Evolutionary conservation across 1,139 yeast species (phyloP).

Genomic region (Suhomyces terraborum): DNA sequence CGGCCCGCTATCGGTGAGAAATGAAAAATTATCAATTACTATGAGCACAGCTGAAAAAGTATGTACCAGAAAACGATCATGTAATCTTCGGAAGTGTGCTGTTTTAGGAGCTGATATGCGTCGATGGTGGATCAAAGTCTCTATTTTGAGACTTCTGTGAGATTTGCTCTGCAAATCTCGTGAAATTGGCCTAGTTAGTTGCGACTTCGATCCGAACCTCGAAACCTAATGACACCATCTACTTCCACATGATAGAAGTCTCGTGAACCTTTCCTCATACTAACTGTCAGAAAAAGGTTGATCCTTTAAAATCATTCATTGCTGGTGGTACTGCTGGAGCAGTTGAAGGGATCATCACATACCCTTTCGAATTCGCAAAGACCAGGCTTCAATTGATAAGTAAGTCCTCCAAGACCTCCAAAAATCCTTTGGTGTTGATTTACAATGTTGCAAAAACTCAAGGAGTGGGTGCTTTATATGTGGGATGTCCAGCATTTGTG

Average conservation of each 20-base stretch:
- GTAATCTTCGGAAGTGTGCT: no score
- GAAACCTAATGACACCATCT: no score
- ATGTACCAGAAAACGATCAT: conserved; percentile 5
- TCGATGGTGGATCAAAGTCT: no score
- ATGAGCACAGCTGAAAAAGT: conserved; percentile 14
- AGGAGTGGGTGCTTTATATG: conserved; percentile 79
- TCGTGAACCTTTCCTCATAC: no score
- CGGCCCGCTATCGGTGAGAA: conserved; percentile 10
- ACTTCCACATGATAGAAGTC: no score
- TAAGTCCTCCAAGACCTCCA: conserved; percentile 63
- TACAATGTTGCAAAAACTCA: conserved; percentile 72
- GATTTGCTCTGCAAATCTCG: no score
- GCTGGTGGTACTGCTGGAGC: conserved; percentile 98
- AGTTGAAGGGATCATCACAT: conserved; percentile 84
- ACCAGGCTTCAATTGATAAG: conserved; percentile 86
- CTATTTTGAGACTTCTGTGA: no score
- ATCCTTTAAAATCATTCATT: conserved; percentile 73
- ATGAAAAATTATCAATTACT: conserved; percentile 6
- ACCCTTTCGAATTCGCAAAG: conserved; percentile 96
- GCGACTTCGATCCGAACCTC: no score
- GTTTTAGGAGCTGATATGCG: no score
- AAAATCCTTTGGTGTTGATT: conserved; percentile 82
- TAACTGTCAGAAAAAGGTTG: conserved; percentile 32
- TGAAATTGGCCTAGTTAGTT: no score
- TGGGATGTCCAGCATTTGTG: conserved; percentile 97